Base-by-base conservation (phyloP, 2,329 filamentous ascomycete species). In the Bipolaris oryzae region DNA sequence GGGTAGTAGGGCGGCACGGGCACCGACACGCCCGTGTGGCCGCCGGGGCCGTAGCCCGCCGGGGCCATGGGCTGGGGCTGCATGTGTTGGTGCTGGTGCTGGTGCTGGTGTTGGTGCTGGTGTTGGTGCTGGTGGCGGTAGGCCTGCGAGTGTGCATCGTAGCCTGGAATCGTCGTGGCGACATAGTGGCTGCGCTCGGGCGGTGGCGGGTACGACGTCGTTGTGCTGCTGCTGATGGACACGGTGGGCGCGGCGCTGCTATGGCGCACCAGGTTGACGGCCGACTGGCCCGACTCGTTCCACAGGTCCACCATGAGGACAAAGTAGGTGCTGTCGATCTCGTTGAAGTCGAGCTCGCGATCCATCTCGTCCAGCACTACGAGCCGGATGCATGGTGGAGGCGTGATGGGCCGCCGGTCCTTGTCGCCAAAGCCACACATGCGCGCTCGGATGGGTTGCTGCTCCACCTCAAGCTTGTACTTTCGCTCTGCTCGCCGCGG, bases 391-490 rank as follows among this genome's bases (percentile, higher is more conserved):
- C 94, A 97, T 3, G 95, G 94, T 20, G 95, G 95, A 13, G 95
- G 94, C 25, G 95, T 98, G 68, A 99, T 97, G 23, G 95, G 95
- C 62, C 95, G 86, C 63, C 95, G 90, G 76, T 99, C 95, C 90
- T 96, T 99, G 81, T 99, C 95, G 61, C 95, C 95, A 79, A 98
- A 99, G 7, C 95, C 95, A 80, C 95, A 99, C 95, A 98, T 98
- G 60, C 95, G 90, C 64, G 95, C 95, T 69, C 95, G 87, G 69
- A 91, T 84, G 48, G 95, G 95, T 76, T 98, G 92, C 79, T 99
- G 95, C 64, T 91, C 87, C 58, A 97, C 91, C 64, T 88, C 82
- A 48, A 96, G 84, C 60, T 87, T 89, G 76, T 77, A 57, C 39
- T 18, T 33, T 21, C 50, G 47, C 11, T 18, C 37, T 55, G 48